A percentile compares a stretch with the other conserved stretches of the same genome.
Conservation (phyloP, 306 rosid genomes). For the Ziziphus jujuba region DNA sequence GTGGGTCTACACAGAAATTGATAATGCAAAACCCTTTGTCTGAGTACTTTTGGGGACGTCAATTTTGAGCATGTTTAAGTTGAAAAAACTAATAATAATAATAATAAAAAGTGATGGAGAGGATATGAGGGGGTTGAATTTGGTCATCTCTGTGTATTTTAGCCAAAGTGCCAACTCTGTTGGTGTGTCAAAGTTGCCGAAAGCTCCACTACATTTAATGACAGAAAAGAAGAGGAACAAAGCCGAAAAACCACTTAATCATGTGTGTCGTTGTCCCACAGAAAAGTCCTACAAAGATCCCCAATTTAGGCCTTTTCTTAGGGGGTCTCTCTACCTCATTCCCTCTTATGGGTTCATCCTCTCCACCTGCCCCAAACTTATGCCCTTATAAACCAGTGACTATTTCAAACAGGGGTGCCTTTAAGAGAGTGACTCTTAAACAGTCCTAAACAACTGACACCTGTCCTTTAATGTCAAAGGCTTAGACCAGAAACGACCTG, state of each 20-base stretch:
- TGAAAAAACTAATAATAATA: too few species aligned
- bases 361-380: too few species aligned
- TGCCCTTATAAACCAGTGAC: too few species aligned
- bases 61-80: constrained; percentile 4
- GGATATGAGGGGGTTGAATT: constrained; percentile 17
- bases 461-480: constrained; percentile 16
- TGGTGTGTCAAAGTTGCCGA: constrained; percentile 29
- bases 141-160: constrained; percentile 21
- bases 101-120: not conserved
- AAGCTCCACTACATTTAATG: constrained; percentile 35
- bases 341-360: too few species aligned
- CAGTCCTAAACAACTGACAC: not conserved
- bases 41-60: not conserved
- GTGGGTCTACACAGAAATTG: too few species aligned
- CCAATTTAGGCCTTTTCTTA: not conserved
- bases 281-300: not conserved
- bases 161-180: constrained; percentile 1
- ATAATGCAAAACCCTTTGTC: too few species aligned
- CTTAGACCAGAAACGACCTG: constrained; percentile 17
- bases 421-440: constrained; percentile 28
- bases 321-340: not conserved
- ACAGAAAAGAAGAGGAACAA: constrained; percentile 30
- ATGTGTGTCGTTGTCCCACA: constrained; percentile 62
- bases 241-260: constrained; percentile 7
- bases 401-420: not conserved